phyloP scores from a whole-genome alignment of 805 yeast genomes.

The Metschnikowia vanudenii region DNA sequence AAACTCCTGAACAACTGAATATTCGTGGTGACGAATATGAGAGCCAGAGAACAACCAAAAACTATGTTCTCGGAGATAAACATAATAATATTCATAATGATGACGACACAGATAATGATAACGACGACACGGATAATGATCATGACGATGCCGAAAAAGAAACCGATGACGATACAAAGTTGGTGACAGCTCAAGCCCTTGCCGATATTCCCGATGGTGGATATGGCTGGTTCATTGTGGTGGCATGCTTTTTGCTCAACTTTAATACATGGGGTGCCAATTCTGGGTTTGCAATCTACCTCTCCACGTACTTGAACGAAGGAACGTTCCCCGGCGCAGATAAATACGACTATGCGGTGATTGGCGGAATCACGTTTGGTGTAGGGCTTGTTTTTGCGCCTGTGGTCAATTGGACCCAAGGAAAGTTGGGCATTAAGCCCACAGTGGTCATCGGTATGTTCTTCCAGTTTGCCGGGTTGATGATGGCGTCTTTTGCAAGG shows the following conservation, averaged over 20 bases:
- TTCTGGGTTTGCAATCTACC: slow-evolving; percentile 61
- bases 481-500: slow-evolving; percentile 60
- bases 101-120: too few species aligned
- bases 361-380: slow-evolving; percentile 65
- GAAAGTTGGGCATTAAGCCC: slow-evolving; percentile 44
- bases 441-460: slow-evolving; percentile 50
- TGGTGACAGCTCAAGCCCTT: slow-evolving; percentile 1
- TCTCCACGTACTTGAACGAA: slow-evolving; percentile 53
- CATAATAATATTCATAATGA: too few species aligned
- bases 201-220: slow-evolving; percentile 52
- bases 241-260: slow-evolving; percentile 50
- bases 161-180: background rate
- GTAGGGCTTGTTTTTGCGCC: slow-evolving; percentile 64
- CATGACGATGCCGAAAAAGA: background rate
- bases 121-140: too few species aligned
- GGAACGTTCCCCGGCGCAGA: slow-evolving; percentile 52
- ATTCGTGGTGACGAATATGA: too few species aligned
- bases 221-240: slow-evolving; percentile 62
- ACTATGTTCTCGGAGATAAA: too few species aligned
- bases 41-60: too few species aligned
- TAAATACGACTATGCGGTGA: slow-evolving; percentile 58
- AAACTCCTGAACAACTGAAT: too few species aligned
- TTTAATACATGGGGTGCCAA: slow-evolving; percentile 75
- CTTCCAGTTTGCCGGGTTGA: slow-evolving; percentile 51
- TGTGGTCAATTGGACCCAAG: slow-evolving; percentile 47